These are phyloP conservation scores for Phaeosphaeriaceae sp. DNA, from an alignment of 2,329 filamentous ascomycete genomes.

Conservation along the genomic window DNA sequence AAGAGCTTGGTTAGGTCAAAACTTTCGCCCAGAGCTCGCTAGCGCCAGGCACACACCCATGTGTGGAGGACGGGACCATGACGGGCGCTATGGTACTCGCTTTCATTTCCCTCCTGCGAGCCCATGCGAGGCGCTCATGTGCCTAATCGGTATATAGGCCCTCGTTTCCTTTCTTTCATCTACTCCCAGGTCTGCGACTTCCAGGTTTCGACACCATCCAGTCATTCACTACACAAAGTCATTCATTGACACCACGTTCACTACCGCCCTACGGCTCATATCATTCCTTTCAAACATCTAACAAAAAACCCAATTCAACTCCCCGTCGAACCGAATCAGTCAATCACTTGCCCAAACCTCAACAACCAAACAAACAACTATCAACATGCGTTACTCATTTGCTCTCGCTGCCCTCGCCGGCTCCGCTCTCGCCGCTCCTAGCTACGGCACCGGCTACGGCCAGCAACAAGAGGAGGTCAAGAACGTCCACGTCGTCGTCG, in stretches of 20 bases:
- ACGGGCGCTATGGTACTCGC: slow-evolving; percentile 28
- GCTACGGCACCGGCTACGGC: slow-evolving; percentile 9
- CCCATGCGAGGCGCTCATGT: slow-evolving; percentile 25
- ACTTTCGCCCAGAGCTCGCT: slow-evolving; percentile 24
- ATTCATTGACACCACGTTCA: slow-evolving; percentile 41
- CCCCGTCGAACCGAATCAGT: slow-evolving; percentile 28
- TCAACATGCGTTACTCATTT: slow-evolving; percentile 40
- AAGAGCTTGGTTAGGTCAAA: slow-evolving; percentile 22
- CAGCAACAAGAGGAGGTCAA: slow-evolving; percentile 23
- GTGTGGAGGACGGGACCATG: slow-evolving; percentile 32
- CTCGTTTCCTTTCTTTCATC: slow-evolving; percentile 27
- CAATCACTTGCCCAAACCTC: slow-evolving; percentile 12
- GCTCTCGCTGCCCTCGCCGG: slow-evolving; percentile 42
- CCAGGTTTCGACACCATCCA: slow-evolving; percentile 38
- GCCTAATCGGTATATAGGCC: slow-evolving; percentile 33
- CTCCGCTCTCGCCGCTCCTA: slow-evolving; percentile 36
- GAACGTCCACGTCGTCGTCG: slow-evolving; percentile 34
- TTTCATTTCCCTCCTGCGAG: slow-evolving; percentile 34
- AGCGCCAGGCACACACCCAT: slow-evolving; percentile 32
- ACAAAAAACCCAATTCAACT: slow-evolving; percentile 15
- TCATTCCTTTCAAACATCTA: slow-evolving; percentile 28
- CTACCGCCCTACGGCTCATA: slow-evolving; percentile 40
- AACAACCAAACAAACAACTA: slow-evolving; percentile 19
- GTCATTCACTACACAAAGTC: slow-evolving; percentile 37
- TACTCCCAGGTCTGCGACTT: slow-evolving; percentile 44